phyloP scores from a whole-genome alignment of 2,329 filamentous ascomycete species.

The Phyllosticta citriasiana region DNA sequence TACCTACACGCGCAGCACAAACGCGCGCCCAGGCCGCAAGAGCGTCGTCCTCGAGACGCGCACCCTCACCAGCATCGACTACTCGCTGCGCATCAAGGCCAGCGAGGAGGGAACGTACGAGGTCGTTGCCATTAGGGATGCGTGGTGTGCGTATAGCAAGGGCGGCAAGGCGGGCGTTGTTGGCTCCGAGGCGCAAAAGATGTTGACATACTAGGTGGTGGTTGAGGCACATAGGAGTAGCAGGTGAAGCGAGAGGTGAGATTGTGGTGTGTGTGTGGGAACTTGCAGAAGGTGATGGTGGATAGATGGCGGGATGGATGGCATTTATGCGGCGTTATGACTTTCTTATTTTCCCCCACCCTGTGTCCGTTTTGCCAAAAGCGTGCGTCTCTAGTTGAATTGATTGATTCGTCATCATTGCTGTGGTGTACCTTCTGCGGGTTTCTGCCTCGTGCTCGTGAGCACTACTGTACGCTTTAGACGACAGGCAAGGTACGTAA shows the following conservation, averaged over 20 bases:
- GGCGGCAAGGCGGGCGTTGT: constrained; percentile 38
- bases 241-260: not conserved
- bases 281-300: not conserved
- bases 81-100: constrained; percentile 70
- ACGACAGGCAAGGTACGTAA: no score
- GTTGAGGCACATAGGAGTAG: not conserved
- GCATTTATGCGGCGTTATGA: not conserved
- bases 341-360: not conserved
- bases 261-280: not conserved
- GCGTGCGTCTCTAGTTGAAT: not conserved
- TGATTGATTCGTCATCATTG: not conserved
- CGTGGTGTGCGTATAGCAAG: constrained; percentile 79
- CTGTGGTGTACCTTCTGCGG: no score
- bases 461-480: no score
- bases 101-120: constrained; percentile 96
- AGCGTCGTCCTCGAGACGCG: constrained; percentile 76
- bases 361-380: not conserved
- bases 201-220: constrained; percentile 25
- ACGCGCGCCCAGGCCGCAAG: constrained; percentile 55
- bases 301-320: not conserved
- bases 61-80: constrained; percentile 74
- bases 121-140: constrained; percentile 91
- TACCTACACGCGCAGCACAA: constrained; percentile 86
- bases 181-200: constrained; percentile 26
- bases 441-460: no score